These are phyloP conservation scores for Trichoderma brevicompactum DNA, from an alignment of 2,329 filamentous ascomycete species.

Conservation along the genomic window DNA sequence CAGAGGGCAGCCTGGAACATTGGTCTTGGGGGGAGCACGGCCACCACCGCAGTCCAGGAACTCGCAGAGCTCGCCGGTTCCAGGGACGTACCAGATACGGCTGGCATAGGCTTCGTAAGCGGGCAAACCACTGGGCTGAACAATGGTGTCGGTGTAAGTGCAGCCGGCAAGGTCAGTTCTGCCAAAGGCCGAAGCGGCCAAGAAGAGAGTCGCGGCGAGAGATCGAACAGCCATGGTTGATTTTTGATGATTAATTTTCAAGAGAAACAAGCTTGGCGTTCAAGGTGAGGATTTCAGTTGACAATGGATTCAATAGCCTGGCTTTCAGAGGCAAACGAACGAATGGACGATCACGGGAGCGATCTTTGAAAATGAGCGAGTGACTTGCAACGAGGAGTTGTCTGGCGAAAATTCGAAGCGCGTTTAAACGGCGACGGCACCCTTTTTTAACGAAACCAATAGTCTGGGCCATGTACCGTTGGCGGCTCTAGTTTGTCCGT, in stretches of 20 bases:
- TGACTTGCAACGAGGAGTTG: conserved; percentile 26
- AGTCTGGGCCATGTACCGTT: neutral
- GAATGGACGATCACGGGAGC: conserved; percentile 27
- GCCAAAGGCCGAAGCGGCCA: conserved; percentile 44
- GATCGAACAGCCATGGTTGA: conserved; percentile 43
- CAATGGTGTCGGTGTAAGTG: conserved; percentile 45
- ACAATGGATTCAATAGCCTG: conserved; percentile 18
- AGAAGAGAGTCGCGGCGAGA: conserved; percentile 36
- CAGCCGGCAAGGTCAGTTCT: conserved; percentile 54
- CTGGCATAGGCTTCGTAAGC: conserved; percentile 53
- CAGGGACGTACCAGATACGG: conserved; percentile 64
- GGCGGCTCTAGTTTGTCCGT: conserved; percentile 7
- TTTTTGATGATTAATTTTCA: neutral
- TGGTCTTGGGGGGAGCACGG: conserved; percentile 65
- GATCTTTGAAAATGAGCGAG: conserved; percentile 19
- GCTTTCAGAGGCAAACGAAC: conserved; percentile 18
- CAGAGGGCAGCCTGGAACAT: conserved; percentile 61
- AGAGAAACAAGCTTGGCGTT: neutral
- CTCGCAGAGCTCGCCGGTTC: conserved; percentile 66
- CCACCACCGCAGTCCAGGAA: conserved; percentile 70
- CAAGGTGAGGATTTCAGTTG: neutral
- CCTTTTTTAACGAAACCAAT: conserved; percentile 18
- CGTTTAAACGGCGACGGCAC: neutral
- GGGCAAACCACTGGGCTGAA: conserved; percentile 37
- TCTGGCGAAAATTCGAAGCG: neutral